A percentile compares a stretch with the other conserved stretches of the same genome.
Evolutionary conservation across 1,139 yeast species (phyloP).

Genomic region (Suhomyces bribrorum): DNA sequence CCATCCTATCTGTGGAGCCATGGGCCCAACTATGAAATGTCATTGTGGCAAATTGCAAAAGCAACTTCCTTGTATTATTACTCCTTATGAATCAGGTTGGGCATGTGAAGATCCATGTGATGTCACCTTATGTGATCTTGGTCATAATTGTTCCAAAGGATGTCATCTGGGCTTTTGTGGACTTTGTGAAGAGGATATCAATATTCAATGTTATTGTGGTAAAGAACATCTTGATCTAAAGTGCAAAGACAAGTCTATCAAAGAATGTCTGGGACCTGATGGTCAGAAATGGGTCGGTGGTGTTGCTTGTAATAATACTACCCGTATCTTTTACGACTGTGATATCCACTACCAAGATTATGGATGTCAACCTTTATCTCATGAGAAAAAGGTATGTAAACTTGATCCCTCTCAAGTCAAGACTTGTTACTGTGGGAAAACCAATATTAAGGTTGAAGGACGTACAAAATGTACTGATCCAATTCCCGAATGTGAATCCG

Average conservation of each 20-base stretch:
- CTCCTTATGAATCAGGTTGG: slow-evolving; percentile 72
- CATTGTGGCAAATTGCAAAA: slow-evolving; percentile 68
- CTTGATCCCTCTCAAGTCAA: slow-evolving; percentile 57
- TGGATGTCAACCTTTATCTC: slow-evolving; percentile 58
- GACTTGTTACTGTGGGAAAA: slow-evolving; percentile 78
- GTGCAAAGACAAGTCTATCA: slow-evolving; percentile 51
- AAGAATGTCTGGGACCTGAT: slow-evolving; percentile 23
- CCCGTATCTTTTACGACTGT: slow-evolving; percentile 62
- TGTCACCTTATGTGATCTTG: slow-evolving; percentile 58
- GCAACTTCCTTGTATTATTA: slow-evolving; percentile 72
- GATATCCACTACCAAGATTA: slow-evolving; percentile 59
- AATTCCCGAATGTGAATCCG: slow-evolving; percentile 67
- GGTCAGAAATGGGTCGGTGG: slow-evolving; percentile 59
- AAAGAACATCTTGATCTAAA: slow-evolving; percentile 40
- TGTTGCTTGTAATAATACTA: slow-evolving; percentile 55
- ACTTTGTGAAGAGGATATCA: slow-evolving; percentile 46
- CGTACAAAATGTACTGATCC: slow-evolving; percentile 72
- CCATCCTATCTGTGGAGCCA: slow-evolving; percentile 78
- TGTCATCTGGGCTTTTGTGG: slow-evolving; percentile 88
- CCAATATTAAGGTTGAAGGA: slow-evolving; percentile 22
- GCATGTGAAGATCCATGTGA: slow-evolving; percentile 64
- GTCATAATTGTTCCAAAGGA: slow-evolving; percentile 47
- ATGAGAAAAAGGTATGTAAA: slow-evolving; percentile 53
- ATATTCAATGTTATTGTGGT: slow-evolving; percentile 76
- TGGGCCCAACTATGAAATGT: slow-evolving; percentile 71